A percentile compares a stretch with the other conserved stretches of the same genome.
Evolutionary conservation across 768 basidiomycete genomes (phyloP).

Genomic region (Daedaleopsis sinensis): DNA sequence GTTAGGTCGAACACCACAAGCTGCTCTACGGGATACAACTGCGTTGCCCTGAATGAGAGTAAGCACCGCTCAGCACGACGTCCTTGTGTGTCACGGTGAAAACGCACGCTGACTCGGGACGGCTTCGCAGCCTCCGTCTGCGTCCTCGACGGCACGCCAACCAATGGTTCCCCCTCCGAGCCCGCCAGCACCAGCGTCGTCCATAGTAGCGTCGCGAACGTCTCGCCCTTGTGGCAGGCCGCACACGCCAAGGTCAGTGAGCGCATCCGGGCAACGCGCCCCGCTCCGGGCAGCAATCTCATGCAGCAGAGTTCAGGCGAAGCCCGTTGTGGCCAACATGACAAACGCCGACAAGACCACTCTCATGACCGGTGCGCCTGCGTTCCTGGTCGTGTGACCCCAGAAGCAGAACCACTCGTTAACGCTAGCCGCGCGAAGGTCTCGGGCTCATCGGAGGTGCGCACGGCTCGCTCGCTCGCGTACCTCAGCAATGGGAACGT

Average conservation of each 20-base stretch:
- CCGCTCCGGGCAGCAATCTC: too few relatives aligned
- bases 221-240: conserved; percentile 52
- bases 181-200: background rate
- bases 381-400: background rate
- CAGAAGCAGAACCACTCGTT: conserved; percentile 4
- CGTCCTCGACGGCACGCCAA: conserved; percentile 1
- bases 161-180: background rate
- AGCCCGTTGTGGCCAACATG: conserved; percentile 48
- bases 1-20: conserved; percentile 13
- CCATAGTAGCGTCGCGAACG: conserved; percentile 16
- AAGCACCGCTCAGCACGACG: conserved; percentile 4
- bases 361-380: conserved; percentile 31
- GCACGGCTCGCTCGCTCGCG: background rate
- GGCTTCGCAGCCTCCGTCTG: conserved; percentile 8
- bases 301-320: conserved; percentile 39
- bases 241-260: conserved; percentile 55
- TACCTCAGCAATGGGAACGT: background rate
- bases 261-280: background rate
- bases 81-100: background rate
- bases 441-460: conserved; percentile 20
- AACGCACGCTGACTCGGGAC: background rate
- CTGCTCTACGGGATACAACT: conserved; percentile 14
- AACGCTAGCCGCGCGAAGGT: background rate
- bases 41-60: conserved; percentile 12
- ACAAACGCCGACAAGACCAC: conserved; percentile 35